Percentiles rank a stretch among this genome's conserved stretches.
These are phyloP conservation scores for Fallopia convolvulus DNA, from an alignment of 148 eudicot species.

Conservation along the genomic window DNA sequence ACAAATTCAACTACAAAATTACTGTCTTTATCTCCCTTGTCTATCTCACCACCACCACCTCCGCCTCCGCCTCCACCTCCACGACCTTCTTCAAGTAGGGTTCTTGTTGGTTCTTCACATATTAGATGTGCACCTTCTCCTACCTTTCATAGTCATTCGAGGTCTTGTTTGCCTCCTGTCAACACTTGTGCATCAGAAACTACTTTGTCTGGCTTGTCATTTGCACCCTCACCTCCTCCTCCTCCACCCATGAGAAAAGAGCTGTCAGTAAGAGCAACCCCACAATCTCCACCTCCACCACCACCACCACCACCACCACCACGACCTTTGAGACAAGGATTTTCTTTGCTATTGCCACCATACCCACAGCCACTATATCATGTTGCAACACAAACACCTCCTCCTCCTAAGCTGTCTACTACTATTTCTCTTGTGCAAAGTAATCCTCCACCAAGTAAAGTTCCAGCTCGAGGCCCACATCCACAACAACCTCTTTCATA, in stretches of 20 bases:
- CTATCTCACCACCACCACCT: not conserved
- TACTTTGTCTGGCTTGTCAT: not conserved
- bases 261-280: too few species aligned
- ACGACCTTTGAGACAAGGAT: conserved; percentile 1
- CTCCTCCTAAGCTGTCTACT: not conserved
- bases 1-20: conserved; percentile 19
- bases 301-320: not conserved
- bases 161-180: not conserved
- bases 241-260: not conserved
- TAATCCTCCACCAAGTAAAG: conserved; percentile 16
- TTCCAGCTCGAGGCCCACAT: not conserved
- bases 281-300: not conserved
- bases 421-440: not conserved
- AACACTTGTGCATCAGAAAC: not conserved
- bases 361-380: not conserved
- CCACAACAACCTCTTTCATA: not conserved
- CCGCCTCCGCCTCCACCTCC: conserved; percentile 15
- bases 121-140: not conserved
- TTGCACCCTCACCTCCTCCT: not conserved
- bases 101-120: not conserved
- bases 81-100: conserved; percentile 15
- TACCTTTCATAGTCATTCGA: not conserved
- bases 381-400: not conserved
- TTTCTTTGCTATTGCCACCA: not conserved
- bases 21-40: conserved; percentile 24